Base-by-base conservation (phyloP, 176 grass and related monocot species). In the Oryza coarctata region DNA sequence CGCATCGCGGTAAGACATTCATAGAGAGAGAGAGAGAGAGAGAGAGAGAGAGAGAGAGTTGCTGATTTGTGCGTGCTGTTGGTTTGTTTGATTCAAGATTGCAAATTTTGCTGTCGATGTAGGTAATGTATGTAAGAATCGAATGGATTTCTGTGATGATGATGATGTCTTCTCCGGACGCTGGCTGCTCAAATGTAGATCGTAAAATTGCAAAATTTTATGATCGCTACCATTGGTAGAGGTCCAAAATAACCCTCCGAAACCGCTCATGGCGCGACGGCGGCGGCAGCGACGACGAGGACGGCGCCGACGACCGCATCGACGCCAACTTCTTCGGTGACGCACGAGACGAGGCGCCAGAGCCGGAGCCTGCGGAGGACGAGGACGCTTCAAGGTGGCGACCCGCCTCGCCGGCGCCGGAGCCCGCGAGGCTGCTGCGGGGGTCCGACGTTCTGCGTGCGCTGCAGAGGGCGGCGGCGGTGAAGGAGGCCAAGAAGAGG, bases 361-460 rank as follows among this genome's bases (percentile, higher is more conserved):
- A 65, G 73, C 49, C 39, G 11, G 68, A 60, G 25, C 36, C 38
- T 1, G 80, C 70, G 20, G 30, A 45, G 7, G 57, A 75, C 8
- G 34, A 22, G 3, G 1, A 44, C 3, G 7, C 30, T 0, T 2
- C 7, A 31, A 22, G 34, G 55, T 36, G 55, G 23, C 78, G 66
- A 0, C 7, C 63, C 25, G 13, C 6, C 3, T 63, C 72, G 35
- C 31, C 68, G 18, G 61, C 68, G 17, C 14, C 80, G 61, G 67
- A 4, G 67, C 2, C 84, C 15, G 18, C 27, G 30, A 30, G 76
- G 36, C 77, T 80, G 72, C 87, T 90, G 26, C 69, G 82, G 13
- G 88, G 88, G 9, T 85, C 85, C 0, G 88, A 85, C 68, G 88
- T 93, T 8, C 91, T 90, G 74, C 78, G 58, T 13, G 91, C 88